Evolutionary conservation across 208 protist genomes (phyloP).

Genomic region (Trypanosoma grayi): DNA sequence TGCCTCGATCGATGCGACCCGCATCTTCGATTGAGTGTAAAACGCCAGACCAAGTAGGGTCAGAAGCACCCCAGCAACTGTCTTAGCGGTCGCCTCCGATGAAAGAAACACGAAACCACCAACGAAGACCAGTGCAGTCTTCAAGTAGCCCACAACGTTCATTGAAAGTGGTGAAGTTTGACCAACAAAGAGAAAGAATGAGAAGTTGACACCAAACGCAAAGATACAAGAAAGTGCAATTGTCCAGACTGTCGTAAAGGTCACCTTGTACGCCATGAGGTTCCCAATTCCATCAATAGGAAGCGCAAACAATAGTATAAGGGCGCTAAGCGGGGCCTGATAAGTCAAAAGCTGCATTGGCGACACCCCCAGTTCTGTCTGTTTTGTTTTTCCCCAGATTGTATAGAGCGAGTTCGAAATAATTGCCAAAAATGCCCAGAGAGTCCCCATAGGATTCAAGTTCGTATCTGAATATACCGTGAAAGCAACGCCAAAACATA

Average conservation of each 20-base stretch:
- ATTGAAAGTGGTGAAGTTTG: slow-evolving; percentile 83
- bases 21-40: slow-evolving; percentile 49
- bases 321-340: slow-evolving; percentile 74
- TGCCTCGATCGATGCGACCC: not conserved
- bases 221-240: slow-evolving; percentile 72
- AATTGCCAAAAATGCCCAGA: slow-evolving; percentile 68
- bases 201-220: slow-evolving; percentile 90
- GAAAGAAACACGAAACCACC: slow-evolving; percentile 56
- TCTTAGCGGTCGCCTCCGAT: slow-evolving; percentile 25
- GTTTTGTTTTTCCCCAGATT: slow-evolving; percentile 89
- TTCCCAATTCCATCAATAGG: slow-evolving; percentile 54
- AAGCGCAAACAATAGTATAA: slow-evolving; percentile 65
- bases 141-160: slow-evolving; percentile 85
- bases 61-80: slow-evolving; percentile 42
- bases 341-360: slow-evolving; percentile 89
- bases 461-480: slow-evolving; percentile 66
- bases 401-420: slow-evolving; percentile 87
- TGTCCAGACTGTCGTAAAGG: slow-evolving; percentile 52
- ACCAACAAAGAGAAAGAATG: slow-evolving; percentile 82
- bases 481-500: slow-evolving; percentile 72
- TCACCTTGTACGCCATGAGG: slow-evolving; percentile 50
- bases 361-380: slow-evolving; percentile 68
- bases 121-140: slow-evolving; percentile 74
- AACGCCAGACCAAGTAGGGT: slow-evolving; percentile 61
- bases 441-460: slow-evolving; percentile 51